A percentile compares a stretch with the other conserved stretches of the same genome.
These are phyloP conservation scores for Pyrenochaeta sp. DNA, from an alignment of 2,329 filamentous ascomycete genomes.

Conservation along the genomic window DNA sequence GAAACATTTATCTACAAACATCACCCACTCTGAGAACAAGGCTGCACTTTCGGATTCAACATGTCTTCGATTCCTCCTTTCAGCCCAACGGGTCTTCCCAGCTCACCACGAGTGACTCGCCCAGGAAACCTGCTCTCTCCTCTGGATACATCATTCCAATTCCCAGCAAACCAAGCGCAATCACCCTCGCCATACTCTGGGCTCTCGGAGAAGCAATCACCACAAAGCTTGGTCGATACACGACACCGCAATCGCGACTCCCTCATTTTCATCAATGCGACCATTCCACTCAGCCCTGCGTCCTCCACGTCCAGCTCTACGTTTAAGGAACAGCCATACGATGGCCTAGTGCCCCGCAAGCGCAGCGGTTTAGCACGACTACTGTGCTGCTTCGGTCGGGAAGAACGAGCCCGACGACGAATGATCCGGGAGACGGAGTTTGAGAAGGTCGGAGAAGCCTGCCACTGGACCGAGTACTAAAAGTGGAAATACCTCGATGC, in stretches of 20 bases:
- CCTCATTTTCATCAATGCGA: conserved; percentile 45
- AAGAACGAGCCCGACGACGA: conserved; percentile 37
- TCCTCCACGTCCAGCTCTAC: conserved; percentile 22
- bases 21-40: conserved; percentile 2
- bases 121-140: conserved; percentile 27
- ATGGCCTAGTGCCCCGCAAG: conserved; percentile 36
- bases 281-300: conserved; percentile 41
- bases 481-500: background rate
- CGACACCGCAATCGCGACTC: conserved; percentile 28
- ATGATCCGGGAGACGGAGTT: conserved; percentile 29
- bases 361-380: conserved; percentile 39
- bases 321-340: conserved; percentile 25
- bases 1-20: conserved; percentile 13
- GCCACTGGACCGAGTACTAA: conserved; percentile 44
- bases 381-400: conserved; percentile 44
- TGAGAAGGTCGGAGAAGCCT: conserved; percentile 40
- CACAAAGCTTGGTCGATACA: conserved; percentile 19
- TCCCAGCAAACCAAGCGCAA: conserved; percentile 8
- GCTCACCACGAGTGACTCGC: conserved; percentile 29
- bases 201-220: conserved; percentile 20
- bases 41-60: conserved; percentile 3
- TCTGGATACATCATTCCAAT: conserved; percentile 32
- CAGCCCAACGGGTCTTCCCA: conserved; percentile 29
- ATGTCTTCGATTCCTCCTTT: conserved; percentile 26
- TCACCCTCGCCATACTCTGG: conserved; percentile 23